A percentile compares a stretch with the other conserved stretches of the same genome.
Evolutionary conservation across 495 filamentous ascomycete genomes (phyloP).

Genomic region (Hypoxylon crocopeplum): DNA sequence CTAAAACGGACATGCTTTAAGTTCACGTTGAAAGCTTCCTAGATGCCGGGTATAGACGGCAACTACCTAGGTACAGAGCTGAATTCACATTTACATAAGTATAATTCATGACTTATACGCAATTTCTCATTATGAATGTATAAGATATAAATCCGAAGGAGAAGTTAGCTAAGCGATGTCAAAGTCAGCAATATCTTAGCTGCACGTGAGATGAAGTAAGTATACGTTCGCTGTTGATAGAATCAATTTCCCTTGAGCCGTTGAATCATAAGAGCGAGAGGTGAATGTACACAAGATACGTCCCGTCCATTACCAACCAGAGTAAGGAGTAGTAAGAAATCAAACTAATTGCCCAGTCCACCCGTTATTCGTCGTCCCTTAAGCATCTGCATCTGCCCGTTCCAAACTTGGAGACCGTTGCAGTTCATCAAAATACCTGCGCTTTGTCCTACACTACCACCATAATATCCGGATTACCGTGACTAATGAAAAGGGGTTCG

Average conservation of each 20-base stretch:
- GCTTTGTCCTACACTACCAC: slow-evolving; percentile 22
- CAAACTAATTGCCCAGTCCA: background rate
- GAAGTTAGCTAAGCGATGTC: too few relatives aligned
- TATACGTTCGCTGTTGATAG: too few relatives aligned
- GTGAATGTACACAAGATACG: slow-evolving; percentile 12
- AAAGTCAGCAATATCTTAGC: too few relatives aligned
- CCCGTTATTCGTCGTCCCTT: background rate
- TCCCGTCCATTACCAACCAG: slow-evolving; percentile 3
- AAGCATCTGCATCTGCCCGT: background rate
- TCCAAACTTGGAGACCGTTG: background rate
- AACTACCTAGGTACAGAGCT: too few relatives aligned
- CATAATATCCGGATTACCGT: slow-evolving; percentile 31
- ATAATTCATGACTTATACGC: too few relatives aligned
- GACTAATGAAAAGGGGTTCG: slow-evolving; percentile 30
- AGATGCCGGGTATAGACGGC: background rate
- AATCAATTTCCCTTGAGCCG: background rate
- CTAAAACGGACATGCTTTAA: background rate
- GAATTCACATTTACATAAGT: too few relatives aligned
- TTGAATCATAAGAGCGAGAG: slow-evolving; percentile 12
- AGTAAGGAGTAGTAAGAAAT: slow-evolving; percentile 8
- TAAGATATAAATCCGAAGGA: too few relatives aligned
- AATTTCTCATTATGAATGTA: too few relatives aligned
- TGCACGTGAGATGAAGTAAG: too few relatives aligned
- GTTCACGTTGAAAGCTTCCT: too few relatives aligned
- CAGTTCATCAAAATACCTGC: background rate